Percentiles rank a stretch among this genome's conserved stretches.
phyloP scores from a whole-genome alignment of 2,329 filamentous ascomycete genomes.

The Phialophora tarda region DNA sequence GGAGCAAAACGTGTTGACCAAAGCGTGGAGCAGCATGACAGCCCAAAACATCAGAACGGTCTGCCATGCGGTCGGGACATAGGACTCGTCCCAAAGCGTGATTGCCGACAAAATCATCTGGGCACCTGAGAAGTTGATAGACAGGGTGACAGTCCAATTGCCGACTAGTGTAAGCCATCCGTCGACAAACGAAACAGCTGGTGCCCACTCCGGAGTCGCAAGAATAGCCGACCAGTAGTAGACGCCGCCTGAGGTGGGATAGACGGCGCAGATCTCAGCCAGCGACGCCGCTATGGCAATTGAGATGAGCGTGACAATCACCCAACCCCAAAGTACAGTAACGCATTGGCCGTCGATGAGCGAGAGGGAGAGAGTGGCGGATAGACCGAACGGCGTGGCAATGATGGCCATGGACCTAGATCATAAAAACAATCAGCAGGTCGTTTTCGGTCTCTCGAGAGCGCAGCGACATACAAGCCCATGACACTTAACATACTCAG shows the following conservation, averaged over 20 bases:
- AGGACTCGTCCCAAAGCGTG: no score
- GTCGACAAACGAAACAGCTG: conserved; percentile 72
- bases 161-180: conserved; percentile 79
- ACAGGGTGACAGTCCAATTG: conserved; percentile 80
- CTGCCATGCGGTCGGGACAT: conserved; percentile 49
- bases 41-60: conserved; percentile 4
- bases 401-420: no score
- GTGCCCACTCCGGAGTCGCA: conserved; percentile 65
- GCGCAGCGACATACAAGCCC: no score
- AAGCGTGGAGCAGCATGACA: conserved; percentile 2
- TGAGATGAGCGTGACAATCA: conserved; percentile 71
- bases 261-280: conserved; percentile 76
- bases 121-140: conserved; percentile 41
- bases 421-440: no score
- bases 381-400: conserved; percentile 48
- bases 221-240: conserved; percentile 83
- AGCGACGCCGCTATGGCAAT: conserved; percentile 72
- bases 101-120: no score
- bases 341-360: conserved; percentile 69
- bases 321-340: conserved; percentile 75
- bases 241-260: conserved; percentile 76
- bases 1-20: conserved; percentile 1
- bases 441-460: no score
- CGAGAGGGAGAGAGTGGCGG: conserved; percentile 72
- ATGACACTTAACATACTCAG: no score